Base-by-base conservation (phyloP, 2,329 filamentous ascomycete species). In the Penicillium hordei region DNA sequence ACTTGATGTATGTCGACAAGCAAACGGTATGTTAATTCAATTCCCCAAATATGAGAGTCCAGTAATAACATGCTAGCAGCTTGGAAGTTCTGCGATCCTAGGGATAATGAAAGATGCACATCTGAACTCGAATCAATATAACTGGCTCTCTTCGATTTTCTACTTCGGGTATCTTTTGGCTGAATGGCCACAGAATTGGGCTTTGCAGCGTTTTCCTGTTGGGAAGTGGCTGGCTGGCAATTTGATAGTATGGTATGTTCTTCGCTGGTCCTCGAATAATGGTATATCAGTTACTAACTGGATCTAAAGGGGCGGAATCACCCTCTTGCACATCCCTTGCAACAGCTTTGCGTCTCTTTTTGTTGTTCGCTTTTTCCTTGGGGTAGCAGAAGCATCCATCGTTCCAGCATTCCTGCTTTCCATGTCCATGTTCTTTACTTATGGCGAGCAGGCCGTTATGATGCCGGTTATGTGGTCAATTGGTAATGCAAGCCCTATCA, bases 371-470 rank as follows among this genome's bases (percentile, higher is more conserved):
- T 80, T 84, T 63, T 70, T 84, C 13, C 75, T 84, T 0, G 82
- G 82, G 3, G 74, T 81, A 17, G 78, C 79, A 1, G 82, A 85
- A 66, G 81, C 82, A 2, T 80, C 76, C 10, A 78, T 83, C 43
- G 79, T 78, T 0, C 83, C 83, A 0, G 78, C 76, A 0, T 80
- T 83, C 45, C 61, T 77, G 12, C 69, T 77, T 17, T 73, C 59
- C 19, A 61, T 80, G 60, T 74, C 70, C 5, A 74, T 75, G 69
- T 75, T 75, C 52, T 74, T 73, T 58, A 75, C 70, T 1, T 74
- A 73, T 46, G 62, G 69, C 13, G 73, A 75, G 57, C 74, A 76
- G 48, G 57, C 63, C 2, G 63, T 65, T 4, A 55, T 65, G 43
- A 65, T 65, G 74, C 72, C 72, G 1, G 68, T 73, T n/a, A 76